These are phyloP conservation scores for Globisporangium middletonii DNA, from an alignment of 352 stramenopile genomes.

Conservation along the genomic window DNA sequence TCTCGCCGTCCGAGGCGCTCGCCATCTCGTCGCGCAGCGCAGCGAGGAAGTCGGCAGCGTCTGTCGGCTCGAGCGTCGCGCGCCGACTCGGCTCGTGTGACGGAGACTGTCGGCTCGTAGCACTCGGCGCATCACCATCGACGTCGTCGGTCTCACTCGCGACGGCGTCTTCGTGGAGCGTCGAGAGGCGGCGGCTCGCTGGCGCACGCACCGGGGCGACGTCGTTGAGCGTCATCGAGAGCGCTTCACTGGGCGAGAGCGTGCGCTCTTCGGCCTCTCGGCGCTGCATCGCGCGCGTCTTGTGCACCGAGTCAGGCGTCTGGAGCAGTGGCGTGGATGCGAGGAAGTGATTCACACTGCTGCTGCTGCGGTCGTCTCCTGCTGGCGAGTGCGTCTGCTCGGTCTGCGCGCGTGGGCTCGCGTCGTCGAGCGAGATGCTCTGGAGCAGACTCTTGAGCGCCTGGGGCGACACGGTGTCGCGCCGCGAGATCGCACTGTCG, in stretches of 20 bases:
- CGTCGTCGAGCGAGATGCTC: constrained; percentile 14
- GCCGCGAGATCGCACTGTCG: constrained; percentile 20
- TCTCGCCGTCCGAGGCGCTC: constrained; percentile 3
- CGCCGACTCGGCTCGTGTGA: constrained; percentile 18
- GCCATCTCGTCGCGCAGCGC: constrained; percentile 21
- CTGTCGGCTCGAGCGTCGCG: constrained; percentile 46
- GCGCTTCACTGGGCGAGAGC: constrained; percentile 15
- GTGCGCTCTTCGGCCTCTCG: constrained; percentile 14
- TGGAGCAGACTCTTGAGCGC: constrained; percentile 28
- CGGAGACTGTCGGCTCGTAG: constrained; percentile 1
- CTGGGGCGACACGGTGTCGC: constrained; percentile 27
- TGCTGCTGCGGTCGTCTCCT: neutral
- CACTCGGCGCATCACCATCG: neutral
- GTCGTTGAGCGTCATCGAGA: constrained; percentile 10
- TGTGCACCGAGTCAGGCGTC: constrained; percentile 11
- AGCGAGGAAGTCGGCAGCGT: constrained; percentile 36
- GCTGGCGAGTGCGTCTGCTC: neutral
- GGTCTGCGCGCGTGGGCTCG: neutral
- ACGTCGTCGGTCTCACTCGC: constrained; percentile 1
- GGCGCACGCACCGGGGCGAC: neutral
- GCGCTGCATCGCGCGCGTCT: constrained; percentile 11
- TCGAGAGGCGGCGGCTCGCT: constrained; percentile 5
- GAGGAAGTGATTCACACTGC: constrained; percentile 9
- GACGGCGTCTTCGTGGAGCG: constrained; percentile 1
- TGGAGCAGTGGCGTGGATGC: neutral